Evolutionary conservation across 1,139 yeast genomes (phyloP), one percentile per base, ranked within the genome.

Genomic region (Dujonia santamariae): DNA sequence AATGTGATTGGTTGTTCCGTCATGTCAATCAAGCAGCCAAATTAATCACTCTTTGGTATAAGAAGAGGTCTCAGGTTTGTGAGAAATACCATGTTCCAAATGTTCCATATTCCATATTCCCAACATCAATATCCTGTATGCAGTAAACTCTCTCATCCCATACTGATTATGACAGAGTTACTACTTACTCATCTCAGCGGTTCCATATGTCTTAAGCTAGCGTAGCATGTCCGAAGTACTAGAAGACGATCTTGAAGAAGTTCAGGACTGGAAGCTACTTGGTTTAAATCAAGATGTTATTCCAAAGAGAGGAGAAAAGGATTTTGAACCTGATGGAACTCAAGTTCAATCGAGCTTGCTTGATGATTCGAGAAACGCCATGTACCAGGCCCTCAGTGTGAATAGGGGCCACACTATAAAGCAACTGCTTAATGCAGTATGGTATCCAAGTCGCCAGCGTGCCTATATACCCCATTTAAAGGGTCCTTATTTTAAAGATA

Each of bases 301-400:
- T n/a, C 84, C 83, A 2, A 76, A 73, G 42, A 62, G 92, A 42
- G 96, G 96, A 2, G 92, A 80, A 40, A 90, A 90, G 54, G 96
- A 86, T 44, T 84, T 80, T 46, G 95, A 80, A 41, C 96, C 95
- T 0, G 92, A 83, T 54, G 87, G 90, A 1, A 81, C 94, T 0
- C 51, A 56, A 3, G 63, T 72, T 17, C 97, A 90, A 55, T 53
- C 51, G 2, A 48, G 58, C 4, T 63, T 70, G 14, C 62, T 90
- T 4, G 60, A 62, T 7, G 70, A 67, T 23, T 79, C 94, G 7
- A 65, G 85, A 35, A 58, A 72, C 17, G 78, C 85, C 19, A 88
- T 90, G 96, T 87, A 76, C 50, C 60, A 63, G 3, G 94, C 95
- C 0, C 59, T 90, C 23, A 53, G 54, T 1, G 71, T 71, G 1